phyloP scores from a whole-genome alignment of 768 basidiomycete species.

The Tricholoma sp. region DNA sequence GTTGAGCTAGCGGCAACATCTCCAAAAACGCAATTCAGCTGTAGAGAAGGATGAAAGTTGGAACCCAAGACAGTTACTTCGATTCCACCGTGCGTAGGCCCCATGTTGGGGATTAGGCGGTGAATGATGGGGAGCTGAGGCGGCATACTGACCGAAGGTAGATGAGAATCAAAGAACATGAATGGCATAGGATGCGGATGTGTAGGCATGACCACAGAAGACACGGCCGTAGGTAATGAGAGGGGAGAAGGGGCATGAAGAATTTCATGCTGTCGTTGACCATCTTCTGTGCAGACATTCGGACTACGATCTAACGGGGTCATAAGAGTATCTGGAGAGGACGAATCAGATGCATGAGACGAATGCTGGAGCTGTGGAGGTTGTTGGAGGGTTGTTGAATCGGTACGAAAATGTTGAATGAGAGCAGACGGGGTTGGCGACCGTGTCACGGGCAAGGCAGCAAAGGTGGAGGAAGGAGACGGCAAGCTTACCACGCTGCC shows the following conservation, averaged over 20 bases:
- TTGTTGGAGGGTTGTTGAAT: constrained; percentile 21
- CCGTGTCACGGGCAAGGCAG: constrained; percentile 37
- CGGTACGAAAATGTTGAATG: constrained; percentile 28
- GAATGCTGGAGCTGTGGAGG: constrained; percentile 33
- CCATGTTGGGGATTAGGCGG: constrained; percentile 76
- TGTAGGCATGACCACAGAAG: constrained; percentile 24
- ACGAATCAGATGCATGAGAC: constrained; percentile 39
- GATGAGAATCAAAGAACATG: constrained; percentile 55
- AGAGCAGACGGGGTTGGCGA: constrained; percentile 40
- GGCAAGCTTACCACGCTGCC: constrained; percentile 47
- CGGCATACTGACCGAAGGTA: constrained; percentile 41
- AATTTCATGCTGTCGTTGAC: constrained; percentile 19
- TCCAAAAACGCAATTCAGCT: constrained; percentile 81
- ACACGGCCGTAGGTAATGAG: constrained; percentile 17
- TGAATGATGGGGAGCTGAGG: constrained; percentile 71
- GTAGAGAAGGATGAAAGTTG: constrained; percentile 75
- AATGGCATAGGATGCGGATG: constrained; percentile 46
- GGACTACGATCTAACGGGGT: constrained; percentile 39
- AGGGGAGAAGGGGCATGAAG: constrained; percentile 23
- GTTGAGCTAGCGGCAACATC: constrained; percentile 77
- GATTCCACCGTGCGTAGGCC: constrained; percentile 88
- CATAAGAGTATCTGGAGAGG: constrained; percentile 40
- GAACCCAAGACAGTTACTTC: constrained; percentile 92
- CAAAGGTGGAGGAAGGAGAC: constrained; percentile 43
- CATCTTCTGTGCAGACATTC: constrained; percentile 35